These are phyloP conservation scores for Mayamaea pseudoterrestris DNA, from an alignment of 108 stramenopile genomes.

Conservation along the genomic window DNA sequence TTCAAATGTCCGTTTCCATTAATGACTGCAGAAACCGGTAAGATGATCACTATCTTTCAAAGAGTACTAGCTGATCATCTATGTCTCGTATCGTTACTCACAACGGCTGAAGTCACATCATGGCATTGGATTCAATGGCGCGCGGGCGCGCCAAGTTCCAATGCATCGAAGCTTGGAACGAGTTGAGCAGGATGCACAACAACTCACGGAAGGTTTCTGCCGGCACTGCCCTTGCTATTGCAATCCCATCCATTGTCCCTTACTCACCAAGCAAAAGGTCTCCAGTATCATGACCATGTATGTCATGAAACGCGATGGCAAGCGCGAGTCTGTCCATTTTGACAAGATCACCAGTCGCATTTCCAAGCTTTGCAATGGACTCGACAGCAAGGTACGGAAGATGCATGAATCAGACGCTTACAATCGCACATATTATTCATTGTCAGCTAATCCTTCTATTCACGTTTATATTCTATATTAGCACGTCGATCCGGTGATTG, in stretches of 20 bases:
- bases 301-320: constrained; percentile 93
- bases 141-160: too few species aligned
- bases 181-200: too few species aligned
- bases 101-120: too few species aligned
- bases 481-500: constrained; percentile 83
- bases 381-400: constrained; percentile 76
- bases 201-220: too few species aligned
- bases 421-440: neutral
- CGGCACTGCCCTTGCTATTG: too few species aligned
- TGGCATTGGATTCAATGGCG: too few species aligned
- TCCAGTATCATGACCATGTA: constrained; percentile 25
- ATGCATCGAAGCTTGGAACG: too few species aligned
- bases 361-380: constrained; percentile 91
- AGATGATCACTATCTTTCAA: too few species aligned
- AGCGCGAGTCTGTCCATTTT: constrained; percentile 88
- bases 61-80: too few species aligned
- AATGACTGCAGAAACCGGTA: too few species aligned
- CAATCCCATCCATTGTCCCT: neutral
- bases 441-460: neutral
- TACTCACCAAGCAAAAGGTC: neutral
- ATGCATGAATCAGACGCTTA: neutral
- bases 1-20: too few species aligned
- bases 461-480: constrained; percentile 5
- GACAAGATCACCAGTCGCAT: constrained; percentile 98
- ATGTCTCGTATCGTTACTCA: too few species aligned